phyloP scores from a whole-genome alignment of 352 stramenopile genomes.

The Phytopythium montanum region DNA sequence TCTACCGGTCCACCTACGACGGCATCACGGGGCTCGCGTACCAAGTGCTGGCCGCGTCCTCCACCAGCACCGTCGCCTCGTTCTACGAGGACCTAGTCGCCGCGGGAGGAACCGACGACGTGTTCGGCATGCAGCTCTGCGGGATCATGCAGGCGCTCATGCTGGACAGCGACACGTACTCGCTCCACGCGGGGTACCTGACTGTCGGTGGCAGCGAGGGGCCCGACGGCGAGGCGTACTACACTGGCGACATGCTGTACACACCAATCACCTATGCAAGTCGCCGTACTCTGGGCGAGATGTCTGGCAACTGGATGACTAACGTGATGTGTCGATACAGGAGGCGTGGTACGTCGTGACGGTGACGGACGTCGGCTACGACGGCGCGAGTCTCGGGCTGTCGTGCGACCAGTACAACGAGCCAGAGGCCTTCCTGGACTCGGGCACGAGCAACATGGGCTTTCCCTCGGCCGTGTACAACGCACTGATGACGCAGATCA shows the following conservation, averaged over 20 bases:
- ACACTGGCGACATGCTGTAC: slow-evolving; percentile 70
- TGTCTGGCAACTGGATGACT: neutral
- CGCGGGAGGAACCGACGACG: slow-evolving; percentile 34
- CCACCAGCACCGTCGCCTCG: slow-evolving; percentile 32
- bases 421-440: slow-evolving; percentile 75
- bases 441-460: slow-evolving; percentile 77
- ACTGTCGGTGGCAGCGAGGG: slow-evolving; percentile 64
- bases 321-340: slow-evolving; percentile 20
- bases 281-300: neutral
- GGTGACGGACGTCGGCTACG: slow-evolving; percentile 69
- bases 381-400: slow-evolving; percentile 51
- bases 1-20: slow-evolving; percentile 73
- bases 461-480: slow-evolving; percentile 78
- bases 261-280: slow-evolving; percentile 61
- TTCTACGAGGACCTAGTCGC: slow-evolving; percentile 55
- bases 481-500: slow-evolving; percentile 65
- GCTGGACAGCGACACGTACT: slow-evolving; percentile 29
- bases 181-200: slow-evolving; percentile 56
- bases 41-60: slow-evolving; percentile 41
- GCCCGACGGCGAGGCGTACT: slow-evolving; percentile 50
- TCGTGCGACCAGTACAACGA: slow-evolving; percentile 70
- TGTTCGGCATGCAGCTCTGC: slow-evolving; percentile 75
- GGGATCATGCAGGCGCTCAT: slow-evolving; percentile 74
- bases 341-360: slow-evolving; percentile 82
- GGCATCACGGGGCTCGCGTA: slow-evolving; percentile 79